These are phyloP conservation scores for Abrus pulchellus DNA, from an alignment of 306 rosid species.

Conservation along the genomic window DNA sequence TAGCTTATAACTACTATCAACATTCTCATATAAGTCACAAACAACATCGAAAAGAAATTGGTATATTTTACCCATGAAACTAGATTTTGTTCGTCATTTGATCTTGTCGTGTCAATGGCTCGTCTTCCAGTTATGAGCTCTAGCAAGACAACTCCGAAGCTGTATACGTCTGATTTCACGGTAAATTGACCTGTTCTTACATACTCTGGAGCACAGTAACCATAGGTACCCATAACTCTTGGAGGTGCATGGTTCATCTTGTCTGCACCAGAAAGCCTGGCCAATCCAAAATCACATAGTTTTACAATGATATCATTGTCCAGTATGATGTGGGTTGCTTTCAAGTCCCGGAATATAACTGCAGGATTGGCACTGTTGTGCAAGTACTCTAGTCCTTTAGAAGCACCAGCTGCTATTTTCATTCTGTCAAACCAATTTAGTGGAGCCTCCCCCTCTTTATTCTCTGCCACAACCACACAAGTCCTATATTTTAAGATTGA, in stretches of 20 bases:
- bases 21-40: not conserved
- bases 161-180: conserved; percentile 81
- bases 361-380: conserved; percentile 80
- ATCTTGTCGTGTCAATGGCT: conserved; percentile 77
- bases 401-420: conserved; percentile 73
- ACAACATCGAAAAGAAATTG: not conserved
- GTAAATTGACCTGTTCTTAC: conserved; percentile 66
- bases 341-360: conserved; percentile 71
- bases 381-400: conserved; percentile 82
- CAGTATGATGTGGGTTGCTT: conserved; percentile 69
- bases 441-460: conserved; percentile 47
- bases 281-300: conserved; percentile 74
- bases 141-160: conserved; percentile 82
- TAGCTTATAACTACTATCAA: not conserved
- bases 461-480: conserved; percentile 50
- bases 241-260: conserved; percentile 62
- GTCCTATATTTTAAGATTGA: not conserved
- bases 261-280: conserved; percentile 62
- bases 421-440: conserved; percentile 81
- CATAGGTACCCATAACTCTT: conserved; percentile 83
- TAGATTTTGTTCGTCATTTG: conserved; percentile 83
- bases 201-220: conserved; percentile 90
- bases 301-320: conserved; percentile 60
- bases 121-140: conserved; percentile 93
- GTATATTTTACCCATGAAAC: conserved; percentile 78